Evolutionary conservation across 495 filamentous ascomycete species (phyloP).

Genomic region (Pyronema omphalodes): DNA sequence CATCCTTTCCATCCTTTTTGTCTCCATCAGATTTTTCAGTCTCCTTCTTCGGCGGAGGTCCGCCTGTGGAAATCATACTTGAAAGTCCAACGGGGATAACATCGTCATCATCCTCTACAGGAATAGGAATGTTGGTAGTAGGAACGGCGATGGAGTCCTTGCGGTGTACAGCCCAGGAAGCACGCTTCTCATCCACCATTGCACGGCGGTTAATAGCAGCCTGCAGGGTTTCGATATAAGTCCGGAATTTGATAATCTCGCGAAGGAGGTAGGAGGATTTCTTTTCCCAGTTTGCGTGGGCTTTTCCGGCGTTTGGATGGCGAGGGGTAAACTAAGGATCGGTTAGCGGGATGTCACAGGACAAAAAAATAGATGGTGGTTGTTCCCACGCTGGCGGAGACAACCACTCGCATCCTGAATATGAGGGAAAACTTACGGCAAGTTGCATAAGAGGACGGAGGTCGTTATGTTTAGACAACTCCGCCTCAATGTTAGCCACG

Average conservation of each 20-base stretch:
- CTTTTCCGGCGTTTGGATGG: slow-evolving; percentile 59
- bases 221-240: slow-evolving; percentile 69
- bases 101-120: too few relatives aligned
- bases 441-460: slow-evolving; percentile 66
- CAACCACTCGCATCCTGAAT: neutral
- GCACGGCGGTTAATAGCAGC: slow-evolving; percentile 40
- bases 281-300: slow-evolving; percentile 90
- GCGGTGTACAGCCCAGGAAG: neutral
- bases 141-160: neutral
- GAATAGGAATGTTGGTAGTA: too few relatives aligned
- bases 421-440: slow-evolving; percentile 35
- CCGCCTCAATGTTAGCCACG: slow-evolving; percentile 69
- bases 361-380: neutral
- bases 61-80: too few relatives aligned
- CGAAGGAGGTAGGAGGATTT: slow-evolving; percentile 77
- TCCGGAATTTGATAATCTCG: slow-evolving; percentile 94
- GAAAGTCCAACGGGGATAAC: too few relatives aligned
- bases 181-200: slow-evolving; percentile 14
- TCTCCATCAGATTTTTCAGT: too few relatives aligned
- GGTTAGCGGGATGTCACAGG: neutral
- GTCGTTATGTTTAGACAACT: slow-evolving; percentile 72
- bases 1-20: too few relatives aligned
- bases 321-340: slow-evolving; percentile 52
- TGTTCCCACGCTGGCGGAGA: neutral
- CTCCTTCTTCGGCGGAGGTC: too few relatives aligned